Conservation (phyloP, 2,329 filamentous ascomycete genomes). For the Calonectria montana region DNA sequence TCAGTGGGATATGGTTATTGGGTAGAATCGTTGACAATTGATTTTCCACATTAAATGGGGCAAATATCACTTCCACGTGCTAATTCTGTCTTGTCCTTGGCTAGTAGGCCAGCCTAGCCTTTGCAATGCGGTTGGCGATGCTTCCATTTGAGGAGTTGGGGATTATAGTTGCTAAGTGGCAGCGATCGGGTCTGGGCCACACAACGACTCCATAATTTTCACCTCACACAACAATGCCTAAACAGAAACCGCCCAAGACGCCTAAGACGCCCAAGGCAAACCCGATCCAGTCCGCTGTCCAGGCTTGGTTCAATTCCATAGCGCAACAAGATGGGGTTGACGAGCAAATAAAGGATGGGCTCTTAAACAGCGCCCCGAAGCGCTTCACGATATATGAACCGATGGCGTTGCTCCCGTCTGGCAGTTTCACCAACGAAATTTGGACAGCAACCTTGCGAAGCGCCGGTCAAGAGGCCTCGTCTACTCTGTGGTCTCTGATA, state of each 20-base stretch:
- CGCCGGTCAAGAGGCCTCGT: constrained; percentile 36
- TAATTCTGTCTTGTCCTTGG: background rate
- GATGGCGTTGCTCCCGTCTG: constrained; percentile 69
- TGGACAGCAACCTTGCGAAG: constrained; percentile 55
- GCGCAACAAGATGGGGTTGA: background rate
- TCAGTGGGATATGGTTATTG: constrained; percentile 43
- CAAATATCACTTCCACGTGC: background rate
- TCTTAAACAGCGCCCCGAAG: constrained; percentile 61
- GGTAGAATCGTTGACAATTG: constrained; percentile 38
- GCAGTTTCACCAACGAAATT: constrained; percentile 60
- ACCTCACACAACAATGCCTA: constrained; percentile 40
- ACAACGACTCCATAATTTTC: constrained; percentile 8
- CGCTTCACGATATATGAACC: constrained; percentile 71
- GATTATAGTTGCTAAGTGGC: background rate
- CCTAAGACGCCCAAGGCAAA: constrained; percentile 35
- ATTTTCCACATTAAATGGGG: constrained; percentile 19
- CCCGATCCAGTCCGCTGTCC: constrained; percentile 48
- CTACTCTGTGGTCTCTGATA: constrained; percentile 61
- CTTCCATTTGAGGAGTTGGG: background rate
- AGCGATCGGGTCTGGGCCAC: background rate
- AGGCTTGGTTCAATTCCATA: constrained; percentile 41
- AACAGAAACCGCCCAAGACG: constrained; percentile 33
- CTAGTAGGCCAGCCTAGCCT: background rate
- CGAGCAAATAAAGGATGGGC: constrained; percentile 34
- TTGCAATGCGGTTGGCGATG: background rate